Evolutionary conservation across 176 grass and related monocot species (phyloP).

Genomic region (Secale cereale): DNA sequence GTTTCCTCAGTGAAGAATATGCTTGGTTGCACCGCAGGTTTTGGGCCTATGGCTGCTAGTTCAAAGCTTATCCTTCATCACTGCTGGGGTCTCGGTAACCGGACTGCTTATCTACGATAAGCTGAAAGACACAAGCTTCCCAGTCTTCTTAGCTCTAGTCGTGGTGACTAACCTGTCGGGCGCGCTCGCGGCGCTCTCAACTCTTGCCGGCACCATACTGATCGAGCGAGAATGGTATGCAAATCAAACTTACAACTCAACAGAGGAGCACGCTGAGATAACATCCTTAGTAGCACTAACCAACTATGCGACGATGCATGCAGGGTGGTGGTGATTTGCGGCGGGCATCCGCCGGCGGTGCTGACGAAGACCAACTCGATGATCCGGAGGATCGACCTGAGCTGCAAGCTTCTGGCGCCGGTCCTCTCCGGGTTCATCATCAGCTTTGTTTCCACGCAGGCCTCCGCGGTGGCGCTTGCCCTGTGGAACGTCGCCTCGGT

Average conservation of each 20-base stretch:
- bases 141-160: slow-evolving; percentile 48
- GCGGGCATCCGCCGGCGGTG: slow-evolving; percentile 28
- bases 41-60: slow-evolving; percentile 63
- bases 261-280: not conserved
- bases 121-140: slow-evolving; percentile 41
- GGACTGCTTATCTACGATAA: slow-evolving; percentile 42
- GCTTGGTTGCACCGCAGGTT: slow-evolving; percentile 30
- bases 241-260: not conserved
- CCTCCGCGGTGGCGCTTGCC: slow-evolving; percentile 62
- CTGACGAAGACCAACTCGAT: slow-evolving; percentile 87
- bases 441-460: slow-evolving; percentile 73
- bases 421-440: slow-evolving; percentile 78
- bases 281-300: not conserved
- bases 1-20: not conserved
- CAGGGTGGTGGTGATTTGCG: slow-evolving; percentile 91
- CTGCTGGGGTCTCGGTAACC: slow-evolving; percentile 57
- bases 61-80: slow-evolving; percentile 69
- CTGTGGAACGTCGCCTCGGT: slow-evolving; percentile 67
- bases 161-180: slow-evolving; percentile 66
- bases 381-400: slow-evolving; percentile 83
- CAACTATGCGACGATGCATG: not conserved
- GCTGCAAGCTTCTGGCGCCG: slow-evolving; percentile 85
- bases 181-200: slow-evolving; percentile 75
- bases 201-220: slow-evolving; percentile 83
- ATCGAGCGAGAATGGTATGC: slow-evolving; percentile 87